Evolutionary conservation across 2,329 filamentous ascomycete species (phyloP), one percentile per base, ranked within the genome.

Genomic region (Aspergillus aculeatinus): DNA sequence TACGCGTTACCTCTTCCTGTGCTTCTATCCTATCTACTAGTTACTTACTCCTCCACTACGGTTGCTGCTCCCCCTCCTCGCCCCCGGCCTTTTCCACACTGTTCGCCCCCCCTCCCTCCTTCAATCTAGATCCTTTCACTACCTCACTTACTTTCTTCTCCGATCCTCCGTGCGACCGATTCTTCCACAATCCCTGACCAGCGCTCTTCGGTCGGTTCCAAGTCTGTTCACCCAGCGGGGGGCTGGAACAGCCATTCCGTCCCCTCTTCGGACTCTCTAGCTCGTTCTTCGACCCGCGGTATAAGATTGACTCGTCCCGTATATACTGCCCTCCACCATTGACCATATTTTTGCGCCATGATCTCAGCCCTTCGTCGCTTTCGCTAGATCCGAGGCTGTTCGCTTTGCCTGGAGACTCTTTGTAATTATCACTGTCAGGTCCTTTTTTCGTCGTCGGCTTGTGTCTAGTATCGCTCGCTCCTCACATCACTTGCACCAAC

Each of bases 141-240:
- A 35, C 48, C 53, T 47, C 31, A 55, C 27, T 55, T 55, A 19
- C 14, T 2, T 19, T 16, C 39, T 44, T n/a, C 39, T 35, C 53
- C 42, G 25, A 48, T 55, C 53, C 25, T 55, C 33, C 39, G 53
- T 55, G 53, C 53, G 42, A 55, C 53, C 27, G 53, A 55, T 19
- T 42, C 48, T 53, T 35, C 35, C 25, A 44, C 42, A 44, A n/a
- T 31, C 42, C 35, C 53, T 31, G 53, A 27, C 42, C 42, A 47
- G 44, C 44, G 29, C 27, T 44, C 33, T 33, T 48, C 29, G 53
- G 33, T 44, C 53, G 25, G 53, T 55, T 48, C 47, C 48, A 48
- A 55, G 44, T 55, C 53, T 48, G 42, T 44, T 44, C n/a, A 55
- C n/a, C 47, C 48, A 29, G 33, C 27, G 7, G 25, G 29, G 6